Conservation (phyloP, 495 filamentous ascomycete species). For the Penicillium herquei region DNA sequence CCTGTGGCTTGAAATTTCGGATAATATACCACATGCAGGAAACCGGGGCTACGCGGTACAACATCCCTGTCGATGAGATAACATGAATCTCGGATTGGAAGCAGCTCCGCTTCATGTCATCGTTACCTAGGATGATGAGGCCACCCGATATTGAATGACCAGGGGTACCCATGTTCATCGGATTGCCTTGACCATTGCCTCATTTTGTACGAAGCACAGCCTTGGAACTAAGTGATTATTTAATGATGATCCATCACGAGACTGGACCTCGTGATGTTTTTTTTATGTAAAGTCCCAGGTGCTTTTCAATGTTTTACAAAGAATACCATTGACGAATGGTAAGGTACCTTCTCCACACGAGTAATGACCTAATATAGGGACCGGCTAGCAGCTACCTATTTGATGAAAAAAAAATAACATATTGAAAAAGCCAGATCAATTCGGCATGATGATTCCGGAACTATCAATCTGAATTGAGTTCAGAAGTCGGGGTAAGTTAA, state of each 20-base stretch:
- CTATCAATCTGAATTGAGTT: slow-evolving; percentile 9
- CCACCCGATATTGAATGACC: not conserved
- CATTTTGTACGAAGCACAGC: not conserved
- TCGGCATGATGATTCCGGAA: too few species aligned
- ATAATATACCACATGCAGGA: slow-evolving; percentile 10
- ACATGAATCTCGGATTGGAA: not conserved
- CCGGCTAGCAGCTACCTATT: not conserved
- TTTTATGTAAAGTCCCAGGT: too few species aligned
- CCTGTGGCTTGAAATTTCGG: not conserved
- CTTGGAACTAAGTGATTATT: too few species aligned
- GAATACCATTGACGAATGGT: too few species aligned
- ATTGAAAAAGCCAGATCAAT: too few species aligned
- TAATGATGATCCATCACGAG: not conserved
- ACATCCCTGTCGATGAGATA: slow-evolving; percentile 2
- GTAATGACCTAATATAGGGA: too few species aligned
- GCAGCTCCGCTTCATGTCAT: not conserved
- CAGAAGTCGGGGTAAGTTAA: not conserved
- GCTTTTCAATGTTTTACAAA: too few species aligned
- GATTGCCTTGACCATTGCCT: not conserved
- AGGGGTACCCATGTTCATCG: not conserved
- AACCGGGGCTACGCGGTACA: not conserved
- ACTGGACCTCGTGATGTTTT: slow-evolving; percentile 1
- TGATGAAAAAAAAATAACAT: not conserved
- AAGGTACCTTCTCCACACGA: too few species aligned
- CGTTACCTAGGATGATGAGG: not conserved